Evolutionary conservation across 192 early-diverging fungal genomes (phyloP), one percentile per base, ranked within the genome.

Genomic region (Coemansia furcata): DNA sequence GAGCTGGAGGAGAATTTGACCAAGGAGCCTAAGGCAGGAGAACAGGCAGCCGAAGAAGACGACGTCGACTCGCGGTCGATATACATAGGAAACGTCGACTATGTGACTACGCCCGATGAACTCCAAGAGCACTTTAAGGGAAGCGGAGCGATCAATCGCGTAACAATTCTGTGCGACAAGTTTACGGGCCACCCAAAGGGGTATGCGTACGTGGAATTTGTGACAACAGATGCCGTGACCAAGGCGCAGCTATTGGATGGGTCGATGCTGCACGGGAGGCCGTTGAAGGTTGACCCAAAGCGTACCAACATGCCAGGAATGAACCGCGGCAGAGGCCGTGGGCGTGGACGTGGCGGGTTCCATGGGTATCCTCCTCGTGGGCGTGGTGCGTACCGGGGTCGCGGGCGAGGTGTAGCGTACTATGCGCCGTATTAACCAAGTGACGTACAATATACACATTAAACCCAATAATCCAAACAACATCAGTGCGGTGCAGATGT

Each of bases 171-270:
- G 44, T 95, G 94, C 70, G 92, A 99, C 83, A 95, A 95, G 75
- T 93, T 83, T 70, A 97, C 94, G 21, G 94, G 94, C 23, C 91
- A 92, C 60, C 92, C 93, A 29, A 93, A 93, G 72, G 93, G 93
- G 26, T 98, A 90, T 67, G 98, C 95, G 6, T 99, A 98, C 67
- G 87, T 99, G 7, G 98, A 99, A 77, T 99, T 99, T 90, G 92
- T 91, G 19, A 89, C 95, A 61, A 77, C 88, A 9, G 82, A 87
- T 6, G 86, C 88, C 4, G 94, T 98, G 39, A 84, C 85, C 35
- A 91, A 89, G 62, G 94, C 98, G 37, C 83, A 97, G 82, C 84
- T 87, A 32, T 77, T 98, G 60, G 93, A 97, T 72, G 95, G 97
- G 40, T 90, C 92, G 40, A 76, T 95, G 69, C 91, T 98, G 72